Evolutionary conservation across 768 basidiomycete genomes (phyloP).

Genomic region (Russula brevipes): DNA sequence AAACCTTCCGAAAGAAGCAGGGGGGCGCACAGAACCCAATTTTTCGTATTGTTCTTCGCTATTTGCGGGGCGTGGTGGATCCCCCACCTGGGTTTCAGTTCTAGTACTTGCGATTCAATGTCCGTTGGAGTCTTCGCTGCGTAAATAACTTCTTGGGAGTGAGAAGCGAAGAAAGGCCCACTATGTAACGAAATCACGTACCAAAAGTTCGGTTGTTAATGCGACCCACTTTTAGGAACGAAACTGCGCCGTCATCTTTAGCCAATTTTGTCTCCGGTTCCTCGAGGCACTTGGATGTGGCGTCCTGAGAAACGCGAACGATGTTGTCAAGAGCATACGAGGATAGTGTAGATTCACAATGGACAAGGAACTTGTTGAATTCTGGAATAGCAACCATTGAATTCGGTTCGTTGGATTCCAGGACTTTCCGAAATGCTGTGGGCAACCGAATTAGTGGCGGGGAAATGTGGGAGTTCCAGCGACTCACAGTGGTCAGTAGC

Average conservation of each 20-base stretch:
- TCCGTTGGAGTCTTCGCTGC: neutral
- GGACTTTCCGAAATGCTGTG: slow-evolving; percentile 1
- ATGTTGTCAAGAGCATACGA: slow-evolving; percentile 1
- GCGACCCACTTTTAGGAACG: neutral
- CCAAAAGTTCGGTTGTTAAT: neutral
- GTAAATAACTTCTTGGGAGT: neutral
- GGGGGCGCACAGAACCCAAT: neutral
- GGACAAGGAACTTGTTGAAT: slow-evolving; percentile 5
- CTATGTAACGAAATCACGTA: neutral
- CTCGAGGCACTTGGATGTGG: neutral
- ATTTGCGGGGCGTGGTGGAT: neutral
- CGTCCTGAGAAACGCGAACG: neutral
- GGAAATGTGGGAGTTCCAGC: neutral
- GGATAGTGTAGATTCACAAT: neutral
- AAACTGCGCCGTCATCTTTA: neutral
- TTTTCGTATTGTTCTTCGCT: neutral
- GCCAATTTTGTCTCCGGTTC: neutral
- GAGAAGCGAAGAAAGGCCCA: neutral
- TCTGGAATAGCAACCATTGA: slow-evolving; percentile 2
- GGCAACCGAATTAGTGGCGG: neutral
- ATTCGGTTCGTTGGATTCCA: neutral
- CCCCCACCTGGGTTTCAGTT: neutral
- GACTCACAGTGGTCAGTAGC: neutral
- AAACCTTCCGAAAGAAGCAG: neutral
- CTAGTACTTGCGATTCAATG: neutral